A percentile compares a stretch with the other conserved stretches of the same genome.
phyloP scores from a whole-genome alignment of 169 alveolate genomes.

The Plasmodium inui region DNA sequence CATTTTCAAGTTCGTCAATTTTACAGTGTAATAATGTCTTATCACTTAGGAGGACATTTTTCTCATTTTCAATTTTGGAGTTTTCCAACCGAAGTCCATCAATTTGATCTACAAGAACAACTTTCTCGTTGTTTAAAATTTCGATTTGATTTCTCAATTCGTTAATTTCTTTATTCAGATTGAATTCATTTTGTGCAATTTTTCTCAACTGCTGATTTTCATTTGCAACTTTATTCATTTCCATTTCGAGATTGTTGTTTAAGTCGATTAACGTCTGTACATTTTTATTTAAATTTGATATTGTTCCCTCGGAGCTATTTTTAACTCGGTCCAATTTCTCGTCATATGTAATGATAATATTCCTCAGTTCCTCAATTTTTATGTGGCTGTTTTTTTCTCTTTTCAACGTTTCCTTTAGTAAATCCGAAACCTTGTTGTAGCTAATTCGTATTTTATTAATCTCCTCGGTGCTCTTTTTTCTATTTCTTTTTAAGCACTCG shows the following conservation, averaged over 20 bases:
- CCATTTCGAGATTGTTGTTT: conserved; percentile 54
- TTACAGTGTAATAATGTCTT: conserved; percentile 64
- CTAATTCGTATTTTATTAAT: conserved; percentile 53
- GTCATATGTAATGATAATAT: conserved; percentile 54
- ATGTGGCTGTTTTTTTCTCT: conserved; percentile 72
- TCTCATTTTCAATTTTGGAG: conserved; percentile 70
- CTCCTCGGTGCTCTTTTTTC: conserved; percentile 63
- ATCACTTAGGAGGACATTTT: conserved; percentile 66
- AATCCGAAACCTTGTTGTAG: conserved; percentile 64
- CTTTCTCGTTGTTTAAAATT: conserved; percentile 52
- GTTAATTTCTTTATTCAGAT: conserved; percentile 53
- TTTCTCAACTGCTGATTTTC: conserved; percentile 57
- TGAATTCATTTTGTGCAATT: conserved; percentile 44
- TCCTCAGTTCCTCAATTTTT: conserved; percentile 66
- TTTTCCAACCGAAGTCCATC: conserved; percentile 69
- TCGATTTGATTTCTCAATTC: conserved; percentile 59
- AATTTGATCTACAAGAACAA: conserved; percentile 28
- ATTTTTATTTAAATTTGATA: conserved; percentile 66
- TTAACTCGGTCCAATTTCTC: conserved; percentile 57
- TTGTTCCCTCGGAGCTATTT: conserved; percentile 72
- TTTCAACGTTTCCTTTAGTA: conserved; percentile 48
- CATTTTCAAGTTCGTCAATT: conserved; percentile 70
- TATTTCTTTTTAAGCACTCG: conserved; percentile 63
- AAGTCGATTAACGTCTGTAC: conserved; percentile 57
- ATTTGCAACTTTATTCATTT: conserved; percentile 63